Evolutionary conservation across 1,284 basidiomycete species (phyloP).

Genomic region (Malassezia furfur): DNA sequence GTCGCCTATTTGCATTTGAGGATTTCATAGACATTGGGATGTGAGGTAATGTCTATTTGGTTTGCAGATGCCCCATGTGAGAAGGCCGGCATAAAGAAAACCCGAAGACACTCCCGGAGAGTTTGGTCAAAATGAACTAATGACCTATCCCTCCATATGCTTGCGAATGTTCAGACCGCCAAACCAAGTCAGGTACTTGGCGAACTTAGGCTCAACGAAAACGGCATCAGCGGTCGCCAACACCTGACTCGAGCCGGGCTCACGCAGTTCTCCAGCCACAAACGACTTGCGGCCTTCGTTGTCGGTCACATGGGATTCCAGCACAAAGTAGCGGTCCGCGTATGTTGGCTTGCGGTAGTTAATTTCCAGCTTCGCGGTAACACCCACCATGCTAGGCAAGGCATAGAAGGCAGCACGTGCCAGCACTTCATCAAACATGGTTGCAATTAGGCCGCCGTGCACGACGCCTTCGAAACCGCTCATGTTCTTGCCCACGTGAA

Average conservation of each 20-base stretch:
- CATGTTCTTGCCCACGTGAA: constrained; percentile 73
- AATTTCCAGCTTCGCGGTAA: constrained; percentile 60
- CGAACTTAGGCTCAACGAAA: constrained; percentile 76
- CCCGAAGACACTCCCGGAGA: no score
- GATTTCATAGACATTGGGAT: no score
- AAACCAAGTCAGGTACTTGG: constrained; percentile 53
- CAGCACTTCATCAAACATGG: constrained; percentile 75
- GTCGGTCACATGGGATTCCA: constrained; percentile 60
- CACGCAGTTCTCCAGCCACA: constrained; percentile 66
- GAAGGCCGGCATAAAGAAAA: no score
- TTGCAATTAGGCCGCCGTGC: constrained; percentile 84
- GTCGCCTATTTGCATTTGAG: no score
- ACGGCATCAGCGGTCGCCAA: constrained; percentile 68
- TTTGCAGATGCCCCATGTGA: no score
- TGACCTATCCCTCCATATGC: constrained; percentile 1
- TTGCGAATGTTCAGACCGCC: constrained; percentile 12
- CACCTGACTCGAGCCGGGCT: constrained; percentile 61
- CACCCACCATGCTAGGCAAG: constrained; percentile 80
- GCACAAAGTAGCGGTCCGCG: constrained; percentile 53
- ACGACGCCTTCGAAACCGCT: constrained; percentile 87
- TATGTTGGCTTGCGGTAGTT: constrained; percentile 47
- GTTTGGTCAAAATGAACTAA: background rate
- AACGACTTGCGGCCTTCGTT: constrained; percentile 65
- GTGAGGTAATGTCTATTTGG: no score
- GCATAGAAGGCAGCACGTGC: constrained; percentile 58